A percentile compares a stretch with the other conserved stretches of the same genome.
Evolutionary conservation across 148 eudicot genomes (phyloP).

Genomic region (Hydrangea macrophylla): DNA sequence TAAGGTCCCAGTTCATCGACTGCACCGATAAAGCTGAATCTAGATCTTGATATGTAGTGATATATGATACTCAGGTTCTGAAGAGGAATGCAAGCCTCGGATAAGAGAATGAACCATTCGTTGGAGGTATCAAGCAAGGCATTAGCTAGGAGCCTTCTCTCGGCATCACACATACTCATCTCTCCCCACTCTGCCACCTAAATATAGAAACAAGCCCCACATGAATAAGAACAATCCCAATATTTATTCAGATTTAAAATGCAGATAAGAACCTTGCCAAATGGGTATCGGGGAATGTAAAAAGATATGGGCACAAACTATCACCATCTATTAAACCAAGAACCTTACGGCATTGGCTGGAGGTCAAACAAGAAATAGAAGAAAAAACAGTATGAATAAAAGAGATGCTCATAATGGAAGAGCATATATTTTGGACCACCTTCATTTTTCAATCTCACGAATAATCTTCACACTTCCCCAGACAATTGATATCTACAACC

Average conservation of each 20-base stretch:
- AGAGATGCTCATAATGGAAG: no score
- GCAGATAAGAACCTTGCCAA: neutral
- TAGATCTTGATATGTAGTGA: constrained; percentile 37
- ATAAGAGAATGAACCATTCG: constrained; percentile 41
- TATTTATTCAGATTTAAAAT: neutral
- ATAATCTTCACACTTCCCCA: neutral
- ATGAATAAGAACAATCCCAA: neutral
- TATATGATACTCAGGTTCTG: constrained; percentile 42
- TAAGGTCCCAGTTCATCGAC: constrained; percentile 44
- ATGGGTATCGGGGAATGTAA: neutral
- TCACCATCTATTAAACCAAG: neutral
- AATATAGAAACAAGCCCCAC: neutral
- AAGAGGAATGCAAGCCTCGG: constrained; percentile 50
- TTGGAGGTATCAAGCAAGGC: constrained; percentile 46
- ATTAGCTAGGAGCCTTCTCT: constrained; percentile 50
- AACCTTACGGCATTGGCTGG: no score
- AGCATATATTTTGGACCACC: no score
- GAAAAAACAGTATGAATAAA: no score
- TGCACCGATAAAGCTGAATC: constrained; percentile 42
- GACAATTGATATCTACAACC: neutral
- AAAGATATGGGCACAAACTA: neutral
- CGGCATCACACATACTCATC: constrained; percentile 59
- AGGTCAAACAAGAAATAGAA: no score
- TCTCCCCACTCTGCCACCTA: constrained; percentile 45
- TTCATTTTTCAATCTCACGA: neutral